These are phyloP conservation scores for Colletotrichum karsti DNA, from an alignment of 2,329 filamentous ascomycete species.

Conservation along the genomic window DNA sequence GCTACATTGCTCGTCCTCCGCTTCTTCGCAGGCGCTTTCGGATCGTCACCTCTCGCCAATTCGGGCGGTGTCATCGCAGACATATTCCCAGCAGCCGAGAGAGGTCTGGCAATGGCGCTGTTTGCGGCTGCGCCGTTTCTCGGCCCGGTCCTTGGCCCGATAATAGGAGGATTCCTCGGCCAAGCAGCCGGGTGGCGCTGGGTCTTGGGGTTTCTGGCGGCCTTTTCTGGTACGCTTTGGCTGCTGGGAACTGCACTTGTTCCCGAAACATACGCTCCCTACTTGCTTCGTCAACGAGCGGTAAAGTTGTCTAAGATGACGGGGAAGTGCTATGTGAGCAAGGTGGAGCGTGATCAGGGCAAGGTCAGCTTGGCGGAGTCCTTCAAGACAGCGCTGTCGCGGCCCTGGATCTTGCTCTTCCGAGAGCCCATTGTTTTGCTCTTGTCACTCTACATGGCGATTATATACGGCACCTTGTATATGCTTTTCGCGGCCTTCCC, in stretches of 20 bases:
- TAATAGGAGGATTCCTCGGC: conserved; percentile 73
- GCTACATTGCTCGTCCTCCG: conserved; percentile 67
- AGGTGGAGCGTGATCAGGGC: conserved; percentile 57
- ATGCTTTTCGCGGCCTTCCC: conserved; percentile 69
- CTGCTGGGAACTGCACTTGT: conserved; percentile 55
- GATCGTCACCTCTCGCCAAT: conserved; percentile 69
- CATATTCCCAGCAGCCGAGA: conserved; percentile 60
- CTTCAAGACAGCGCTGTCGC: conserved; percentile 46
- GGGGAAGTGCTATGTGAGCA: conserved; percentile 33
- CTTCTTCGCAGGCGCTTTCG: conserved; percentile 72
- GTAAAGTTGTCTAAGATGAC: conserved; percentile 27
- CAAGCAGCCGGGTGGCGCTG: conserved; percentile 73
- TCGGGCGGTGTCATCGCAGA: conserved; percentile 70
- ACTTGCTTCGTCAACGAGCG: conserved; percentile 34
- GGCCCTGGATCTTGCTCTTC: conserved; percentile 76
- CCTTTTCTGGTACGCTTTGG: conserved; percentile 52
- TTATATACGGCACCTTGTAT: conserved; percentile 65
- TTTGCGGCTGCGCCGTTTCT: conserved; percentile 74
- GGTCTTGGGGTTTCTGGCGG: conserved; percentile 72
- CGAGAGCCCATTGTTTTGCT: conserved; percentile 75
- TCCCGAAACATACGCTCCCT: conserved; percentile 39
- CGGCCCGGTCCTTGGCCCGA: conserved; percentile 70
- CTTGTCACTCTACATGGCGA: conserved; percentile 72
- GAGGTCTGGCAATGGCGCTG: conserved; percentile 66
- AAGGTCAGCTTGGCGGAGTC: conserved; percentile 49